These are phyloP conservation scores for Pestalotiopsis sp. DNA, from an alignment of 2,329 filamentous ascomycete species.

Conservation along the genomic window DNA sequence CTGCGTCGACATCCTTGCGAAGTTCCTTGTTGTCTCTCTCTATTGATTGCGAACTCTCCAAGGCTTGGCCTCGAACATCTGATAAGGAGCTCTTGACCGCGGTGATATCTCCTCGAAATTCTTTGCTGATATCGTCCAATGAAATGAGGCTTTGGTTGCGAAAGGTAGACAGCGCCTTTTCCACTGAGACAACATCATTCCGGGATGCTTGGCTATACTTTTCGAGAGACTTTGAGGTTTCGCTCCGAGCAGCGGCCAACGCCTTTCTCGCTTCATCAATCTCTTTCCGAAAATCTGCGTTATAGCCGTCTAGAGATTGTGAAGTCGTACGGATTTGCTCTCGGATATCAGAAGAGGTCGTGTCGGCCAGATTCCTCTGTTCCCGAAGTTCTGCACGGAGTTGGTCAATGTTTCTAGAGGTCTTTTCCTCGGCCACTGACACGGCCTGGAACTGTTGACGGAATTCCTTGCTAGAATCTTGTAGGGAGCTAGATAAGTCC, in stretches of 20 bases:
- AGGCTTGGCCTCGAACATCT: not conserved
- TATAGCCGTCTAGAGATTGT: not conserved
- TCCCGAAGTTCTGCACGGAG: not conserved
- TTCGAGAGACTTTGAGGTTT: not conserved
- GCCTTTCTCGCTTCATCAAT: not conserved
- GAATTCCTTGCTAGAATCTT: not conserved
- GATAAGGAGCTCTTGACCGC: not conserved
- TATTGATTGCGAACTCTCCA: not conserved
- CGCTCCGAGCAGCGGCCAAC: not conserved
- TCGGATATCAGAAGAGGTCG: not conserved
- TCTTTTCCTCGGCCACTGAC: not conserved
- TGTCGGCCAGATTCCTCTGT: not conserved
- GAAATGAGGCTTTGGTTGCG: not conserved
- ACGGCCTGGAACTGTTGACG: not conserved
- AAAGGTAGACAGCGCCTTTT: not conserved
- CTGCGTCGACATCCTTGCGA: not conserved
- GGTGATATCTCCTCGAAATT: not conserved
- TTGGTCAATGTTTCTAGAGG: not conserved
- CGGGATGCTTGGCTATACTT: not conserved
- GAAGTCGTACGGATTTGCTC: not conserved
- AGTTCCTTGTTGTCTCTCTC: not conserved
- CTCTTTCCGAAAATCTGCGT: not conserved
- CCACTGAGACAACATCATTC: not conserved
- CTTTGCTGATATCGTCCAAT: not conserved
- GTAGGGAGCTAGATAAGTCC: not conserved